Base-by-base conservation (phyloP, 1,284 basidiomycete species). In the Boletus sp. region DNA sequence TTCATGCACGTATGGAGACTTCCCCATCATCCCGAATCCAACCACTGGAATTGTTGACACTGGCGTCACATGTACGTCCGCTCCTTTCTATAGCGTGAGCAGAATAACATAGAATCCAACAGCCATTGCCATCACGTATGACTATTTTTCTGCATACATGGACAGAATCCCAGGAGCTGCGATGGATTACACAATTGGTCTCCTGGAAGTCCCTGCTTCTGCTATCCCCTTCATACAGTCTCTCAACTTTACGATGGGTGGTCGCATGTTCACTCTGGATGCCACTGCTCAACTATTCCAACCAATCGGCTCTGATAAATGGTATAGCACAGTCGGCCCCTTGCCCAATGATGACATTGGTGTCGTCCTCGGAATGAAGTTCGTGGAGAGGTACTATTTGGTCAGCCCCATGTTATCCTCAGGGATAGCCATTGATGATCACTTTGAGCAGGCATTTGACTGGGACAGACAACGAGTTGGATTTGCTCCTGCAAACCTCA, bases 271-370 rank as follows among this genome's bases (percentile, higher is more conserved):
- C 49, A 47, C 30, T 31, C 16, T 72, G 63, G 64, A 68, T 23
- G 60, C 64, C n/a, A 55, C 64, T 23, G 67, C 71, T 0, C 71
- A 72, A 27, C 54, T 73, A 47, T 75, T 31, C 73, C 68, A 6
- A 23, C 37, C n/a, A n/a, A n/a, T n/a, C 28, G 28, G 28, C 28
- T 0, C 64, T 23, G 31, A 19, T 5, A 62, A 67, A 48, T 64
- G 37, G 17, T 37, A 19, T 16, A 7, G 37, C 7, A 25, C 59
- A 6, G 23, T 72, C 13, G 10, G 1, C 11, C 44, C 21, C 28
- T 1, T n/a, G n/a, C n/a, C n/a, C n/a, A n/a, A 56, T 23, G 60
- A 58, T 11, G 23, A 0, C 17, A 1, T 0, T 9, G 65, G 64
- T 8, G 55, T 72, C 54, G 27, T 61, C 13, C 5, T 72, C 14